Conservation (phyloP, 495 filamentous ascomycete genomes). For the Antarctomyces pellizariae region DNA sequence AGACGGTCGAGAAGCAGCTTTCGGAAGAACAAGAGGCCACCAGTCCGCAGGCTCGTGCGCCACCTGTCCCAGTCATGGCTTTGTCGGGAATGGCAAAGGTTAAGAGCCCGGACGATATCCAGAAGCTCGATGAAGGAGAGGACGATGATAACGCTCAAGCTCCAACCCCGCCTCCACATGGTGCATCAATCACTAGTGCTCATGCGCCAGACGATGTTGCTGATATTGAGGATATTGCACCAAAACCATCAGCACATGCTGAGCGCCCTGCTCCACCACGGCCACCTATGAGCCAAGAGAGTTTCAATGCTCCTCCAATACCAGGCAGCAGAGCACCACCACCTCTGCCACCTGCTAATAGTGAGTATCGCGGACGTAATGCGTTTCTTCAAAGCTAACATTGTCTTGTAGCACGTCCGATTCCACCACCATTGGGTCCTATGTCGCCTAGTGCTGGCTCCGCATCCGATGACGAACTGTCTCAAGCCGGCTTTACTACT, state of each 20-base stretch:
- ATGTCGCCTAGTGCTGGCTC: conserved; percentile 56
- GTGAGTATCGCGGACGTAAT: too few species aligned
- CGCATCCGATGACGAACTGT: conserved; percentile 85
- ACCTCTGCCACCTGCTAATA: conserved; percentile 42
- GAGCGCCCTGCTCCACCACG: conserved; percentile 27
- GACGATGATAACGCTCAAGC: conserved; percentile 12
- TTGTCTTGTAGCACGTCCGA: conserved; percentile 31
- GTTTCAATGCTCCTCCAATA: conserved; percentile 28
- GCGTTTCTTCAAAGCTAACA: too few species aligned
- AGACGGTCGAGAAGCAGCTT: conserved; percentile 22
- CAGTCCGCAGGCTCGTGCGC: conserved; percentile 24
- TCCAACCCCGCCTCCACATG: conserved; percentile 11
- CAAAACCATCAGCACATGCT: conserved; percentile 18
- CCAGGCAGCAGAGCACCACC: conserved; percentile 41
- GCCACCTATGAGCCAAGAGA: conserved; percentile 10
- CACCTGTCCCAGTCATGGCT: conserved; percentile 58
- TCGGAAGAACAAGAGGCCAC: conserved; percentile 24
- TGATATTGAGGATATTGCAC: conserved; percentile 41
- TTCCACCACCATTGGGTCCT: conserved; percentile 24
- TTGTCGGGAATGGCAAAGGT: conserved; percentile 43
- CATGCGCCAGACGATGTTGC: conserved; percentile 25
- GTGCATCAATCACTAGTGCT: conserved; percentile 11
- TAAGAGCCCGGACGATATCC: conserved; percentile 17
- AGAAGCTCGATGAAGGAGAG: conserved; percentile 4
- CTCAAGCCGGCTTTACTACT: conserved; percentile 23